Conservation (phyloP, 305 asterid genomes). For the Petunia hybrid region DNA sequence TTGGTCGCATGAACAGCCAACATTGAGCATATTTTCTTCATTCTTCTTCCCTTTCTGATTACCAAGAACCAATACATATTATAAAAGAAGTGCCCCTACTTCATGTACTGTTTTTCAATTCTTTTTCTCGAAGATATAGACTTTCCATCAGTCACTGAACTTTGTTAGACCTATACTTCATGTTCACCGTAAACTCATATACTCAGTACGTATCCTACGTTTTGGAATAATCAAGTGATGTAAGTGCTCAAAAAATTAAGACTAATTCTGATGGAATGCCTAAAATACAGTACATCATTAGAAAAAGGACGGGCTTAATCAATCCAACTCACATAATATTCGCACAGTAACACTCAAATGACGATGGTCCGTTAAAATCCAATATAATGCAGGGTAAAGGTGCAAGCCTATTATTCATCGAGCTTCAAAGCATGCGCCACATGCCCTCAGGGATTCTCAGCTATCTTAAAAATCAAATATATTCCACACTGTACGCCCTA, state of each 20-base stretch:
- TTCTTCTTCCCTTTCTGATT: neutral
- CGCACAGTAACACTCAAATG: neutral
- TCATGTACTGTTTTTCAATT: neutral
- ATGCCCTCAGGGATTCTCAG: too few species aligned
- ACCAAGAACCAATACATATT: neutral
- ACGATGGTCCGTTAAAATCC: neutral
- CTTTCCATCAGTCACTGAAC: neutral
- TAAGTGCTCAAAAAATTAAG: neutral
- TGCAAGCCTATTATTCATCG: too few species aligned
- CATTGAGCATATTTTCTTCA: neutral
- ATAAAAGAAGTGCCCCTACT: neutral
- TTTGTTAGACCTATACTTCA: neutral
- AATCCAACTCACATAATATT: neutral
- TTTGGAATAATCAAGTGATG: neutral
- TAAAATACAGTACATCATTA: neutral
- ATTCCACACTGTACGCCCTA: neutral
- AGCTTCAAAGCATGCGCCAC: too few species aligned
- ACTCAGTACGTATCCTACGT: neutral
- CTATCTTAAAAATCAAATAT: too few species aligned
- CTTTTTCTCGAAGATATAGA: neutral
- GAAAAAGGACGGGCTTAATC: neutral
- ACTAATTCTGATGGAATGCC: conserved; percentile 5
- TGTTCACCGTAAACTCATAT: neutral
- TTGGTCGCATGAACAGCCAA: conserved; percentile 12
- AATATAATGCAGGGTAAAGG: neutral